Conservation (phyloP, 2,329 filamentous ascomycete genomes). For the Helminthosporium solani region DNA sequence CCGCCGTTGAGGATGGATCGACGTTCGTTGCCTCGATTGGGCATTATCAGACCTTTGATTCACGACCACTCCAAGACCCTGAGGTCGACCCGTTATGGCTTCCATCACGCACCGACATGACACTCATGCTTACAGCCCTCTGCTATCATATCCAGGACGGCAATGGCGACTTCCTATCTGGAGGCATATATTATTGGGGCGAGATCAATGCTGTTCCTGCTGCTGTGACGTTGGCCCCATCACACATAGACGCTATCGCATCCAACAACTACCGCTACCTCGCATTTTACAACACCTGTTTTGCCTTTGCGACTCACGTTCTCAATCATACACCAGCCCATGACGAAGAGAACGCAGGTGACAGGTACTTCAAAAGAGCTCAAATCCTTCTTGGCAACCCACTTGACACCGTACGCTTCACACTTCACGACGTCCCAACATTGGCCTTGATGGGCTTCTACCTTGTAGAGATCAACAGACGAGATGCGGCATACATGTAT, state of each 20-base stretch:
- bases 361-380: slow-evolving; percentile 28
- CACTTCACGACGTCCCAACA: slow-evolving; percentile 25
- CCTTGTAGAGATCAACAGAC: slow-evolving; percentile 30
- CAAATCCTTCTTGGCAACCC: slow-evolving; percentile 28
- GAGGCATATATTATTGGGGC: slow-evolving; percentile 30
- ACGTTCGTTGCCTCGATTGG: slow-evolving; percentile 24
- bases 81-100: slow-evolving; percentile 28
- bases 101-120: slow-evolving; percentile 22
- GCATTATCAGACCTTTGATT: slow-evolving; percentile 31
- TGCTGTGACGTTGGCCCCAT: slow-evolving; percentile 11
- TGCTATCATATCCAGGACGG: slow-evolving; percentile 28
- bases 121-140: slow-evolving; percentile 21
- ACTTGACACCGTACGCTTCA: slow-evolving; percentile 26
- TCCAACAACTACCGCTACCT: slow-evolving; percentile 21
- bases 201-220: slow-evolving; percentile 19
- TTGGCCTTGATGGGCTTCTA: slow-evolving; percentile 30
- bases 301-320: slow-evolving; percentile 24
- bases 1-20: slow-evolving; percentile 14
- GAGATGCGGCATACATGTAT: slow-evolving; percentile 30
- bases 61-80: slow-evolving; percentile 26
- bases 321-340: slow-evolving; percentile 13
- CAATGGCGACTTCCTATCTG: slow-evolving; percentile 21
- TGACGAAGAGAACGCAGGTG: slow-evolving; percentile 20
- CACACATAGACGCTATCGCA: slow-evolving; percentile 17
- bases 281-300: slow-evolving; percentile 29